Evolutionary conservation across 495 filamentous ascomycete species (phyloP), one percentile per base, ranked within the genome.

Genomic region (Penicillium psychrofluorescens): DNA sequence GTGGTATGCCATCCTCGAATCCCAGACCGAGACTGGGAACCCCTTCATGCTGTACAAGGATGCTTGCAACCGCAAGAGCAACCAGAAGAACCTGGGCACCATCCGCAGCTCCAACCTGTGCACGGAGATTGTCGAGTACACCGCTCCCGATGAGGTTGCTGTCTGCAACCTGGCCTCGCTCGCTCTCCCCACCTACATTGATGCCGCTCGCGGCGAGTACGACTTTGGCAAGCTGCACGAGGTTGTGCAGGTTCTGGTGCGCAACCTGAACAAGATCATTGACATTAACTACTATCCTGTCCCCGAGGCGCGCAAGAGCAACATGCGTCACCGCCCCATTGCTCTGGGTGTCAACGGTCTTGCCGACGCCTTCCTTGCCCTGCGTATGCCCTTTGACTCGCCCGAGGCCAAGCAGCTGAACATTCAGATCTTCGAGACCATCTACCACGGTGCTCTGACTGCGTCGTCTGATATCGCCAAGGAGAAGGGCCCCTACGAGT

Each of bases 41-140:
- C 92, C 92, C 36, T 98, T 94, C 75, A 97, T 98, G 86, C 81
- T 95, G 43, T 98, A 98, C 83, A 98, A 98, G 75, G 92, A 98
- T 67, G 80, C 85, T 52, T 91, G 87, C 77, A 98, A 98, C 76
- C 79, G 81, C 55, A 98, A 98, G 81, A 95, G 90, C 76, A 98
- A 98, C 79, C 92, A 98, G 69, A 95, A 97, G 84, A 98, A 98
- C 62, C 77, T 98, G 29, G 92, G 92, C 36, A 95, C 90, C 36
- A 97, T 98, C 55, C 88, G 86, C 60, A 95, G 87, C 77, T 98
- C 92, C 55, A 98, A 98, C 71, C 76, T 98, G 36, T 98, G 92
- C 78, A 96, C 91, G 28, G 92, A 98, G 67, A 98, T 98, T 53
- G 76, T 98, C 47, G 92, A 98, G 70, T 98, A 98, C 77, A 90